Base-by-base conservation (phyloP, 2,329 filamentous ascomycete genomes). In the Neospermospora avenae region DNA sequence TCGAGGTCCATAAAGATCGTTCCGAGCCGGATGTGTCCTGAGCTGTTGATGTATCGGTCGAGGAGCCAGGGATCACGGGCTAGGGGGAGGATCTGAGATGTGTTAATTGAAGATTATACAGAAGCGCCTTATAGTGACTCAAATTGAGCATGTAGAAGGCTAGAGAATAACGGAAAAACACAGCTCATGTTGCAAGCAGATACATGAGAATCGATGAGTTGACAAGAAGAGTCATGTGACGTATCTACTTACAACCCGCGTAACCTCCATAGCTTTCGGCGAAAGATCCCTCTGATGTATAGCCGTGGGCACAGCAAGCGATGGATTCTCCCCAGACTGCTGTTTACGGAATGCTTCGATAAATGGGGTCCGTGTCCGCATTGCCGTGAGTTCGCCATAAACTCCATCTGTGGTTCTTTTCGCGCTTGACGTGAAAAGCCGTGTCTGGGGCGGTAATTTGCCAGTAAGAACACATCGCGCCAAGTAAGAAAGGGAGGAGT, bases 1-100 rank as follows among this genome's bases (percentile, higher is more conserved):
- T 90, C 87, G 7, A 90, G 79, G 64, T 90, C 87, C 86, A 90
- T 90, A 61, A 90, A 82, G 24, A 69, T 65, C 10, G 63, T 69
- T 7, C 63, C 70, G 7, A 74, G 79, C 74, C 84, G 78, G 59
- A 90, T 85, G 68, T 89, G 84, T 1, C 87, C 87, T 1, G 82
- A 83, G 0, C 85, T 80, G 71, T 89, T 90, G 61, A 88, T 80
- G 70, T 90, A 90, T 0, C 82, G 84, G 71, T 90, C 87, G 34
- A 88, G 74, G 10, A 90, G 75, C 86, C 86, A 90, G 64, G 85
- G 85, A 70, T 90, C 87, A 73, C 83, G 81, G 20, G 83, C 84
- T 37, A 90, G 74, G 2, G 85, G 85, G 31, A 89, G 73, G 16
- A 85, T 75, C 84, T 86, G 74, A 41, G 2, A 34, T 16, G 5